These are phyloP conservation scores for Ceratocystiopsis minuta DNA, from an alignment of 2,329 filamentous ascomycete genomes.

Conservation along the genomic window DNA sequence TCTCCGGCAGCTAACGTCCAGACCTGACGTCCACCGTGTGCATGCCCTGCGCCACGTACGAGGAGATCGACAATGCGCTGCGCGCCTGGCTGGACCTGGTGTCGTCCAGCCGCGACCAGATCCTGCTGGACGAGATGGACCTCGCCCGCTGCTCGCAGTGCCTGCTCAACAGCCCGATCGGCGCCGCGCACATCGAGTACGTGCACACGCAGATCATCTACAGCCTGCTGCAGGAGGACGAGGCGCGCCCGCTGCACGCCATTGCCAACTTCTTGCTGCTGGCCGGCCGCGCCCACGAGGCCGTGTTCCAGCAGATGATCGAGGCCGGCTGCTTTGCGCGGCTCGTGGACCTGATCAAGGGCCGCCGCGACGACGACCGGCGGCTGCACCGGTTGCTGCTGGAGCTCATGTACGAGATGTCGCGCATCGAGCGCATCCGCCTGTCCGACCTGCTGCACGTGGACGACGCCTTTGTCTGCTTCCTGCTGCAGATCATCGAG, in stretches of 20 bases:
- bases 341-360: slow-evolving; percentile 63
- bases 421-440: slow-evolving; percentile 67
- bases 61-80: slow-evolving; percentile 63
- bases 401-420: slow-evolving; percentile 92
- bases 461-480: slow-evolving; percentile 64
- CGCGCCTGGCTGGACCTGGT: slow-evolving; percentile 70
- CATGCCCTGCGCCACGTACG: slow-evolving; percentile 30
- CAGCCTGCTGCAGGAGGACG: slow-evolving; percentile 79
- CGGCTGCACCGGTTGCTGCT: slow-evolving; percentile 65
- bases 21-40: slow-evolving; percentile 30
- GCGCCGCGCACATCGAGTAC: slow-evolving; percentile 59
- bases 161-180: slow-evolving; percentile 60
- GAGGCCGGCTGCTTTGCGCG: slow-evolving; percentile 68
- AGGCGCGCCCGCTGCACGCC: slow-evolving; percentile 59
- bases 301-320: slow-evolving; percentile 74
- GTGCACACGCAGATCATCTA: slow-evolving; percentile 86
- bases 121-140: slow-evolving; percentile 60
- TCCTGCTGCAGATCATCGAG: slow-evolving; percentile 78
- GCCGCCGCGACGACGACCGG: slow-evolving; percentile 44
- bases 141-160: slow-evolving; percentile 63
- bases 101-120: slow-evolving; percentile 56
- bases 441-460: slow-evolving; percentile 59
- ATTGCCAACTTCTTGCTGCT: slow-evolving; percentile 72
- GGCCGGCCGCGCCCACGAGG: slow-evolving; percentile 64
- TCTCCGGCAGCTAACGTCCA: slow-evolving; percentile 14